Percentiles rank a stretch among this genome's conserved stretches.
These are phyloP conservation scores for Leishmania martiniquensis DNA, from an alignment of 208 protist genomes.

Conservation along the genomic window DNA sequence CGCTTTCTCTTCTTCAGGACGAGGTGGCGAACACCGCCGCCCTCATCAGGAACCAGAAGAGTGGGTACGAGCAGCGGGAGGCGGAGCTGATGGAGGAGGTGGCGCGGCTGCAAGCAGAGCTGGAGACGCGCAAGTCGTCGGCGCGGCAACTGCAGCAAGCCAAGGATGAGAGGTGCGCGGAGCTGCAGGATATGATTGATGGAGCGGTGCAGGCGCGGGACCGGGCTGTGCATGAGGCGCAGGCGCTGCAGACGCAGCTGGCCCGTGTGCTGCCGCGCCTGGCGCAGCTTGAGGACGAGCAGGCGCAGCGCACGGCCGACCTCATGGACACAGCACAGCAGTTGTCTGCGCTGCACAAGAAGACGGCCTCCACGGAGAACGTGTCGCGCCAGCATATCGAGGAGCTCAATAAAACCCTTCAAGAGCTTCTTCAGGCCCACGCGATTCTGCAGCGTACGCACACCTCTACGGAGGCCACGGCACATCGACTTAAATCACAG, in stretches of 20 bases:
- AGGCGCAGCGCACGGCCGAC: constrained; percentile 48
- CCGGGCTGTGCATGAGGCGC: constrained; percentile 35
- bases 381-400: constrained; percentile 55
- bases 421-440: constrained; percentile 46
- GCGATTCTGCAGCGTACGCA: constrained; percentile 43
- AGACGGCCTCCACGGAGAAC: constrained; percentile 41
- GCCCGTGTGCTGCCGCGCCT: constrained; percentile 53
- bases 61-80: constrained; percentile 37
- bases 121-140: constrained; percentile 31
- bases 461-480: constrained; percentile 35
- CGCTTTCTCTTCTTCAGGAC: constrained; percentile 36
- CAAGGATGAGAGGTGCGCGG: constrained; percentile 25
- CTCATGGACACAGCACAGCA: constrained; percentile 68
- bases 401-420: constrained; percentile 41
- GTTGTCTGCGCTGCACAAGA: constrained; percentile 48
- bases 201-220: constrained; percentile 28
- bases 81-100: constrained; percentile 45
- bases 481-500: constrained; percentile 44
- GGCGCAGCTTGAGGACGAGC: constrained; percentile 57
- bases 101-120: constrained; percentile 34
- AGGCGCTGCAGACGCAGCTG: constrained; percentile 44
- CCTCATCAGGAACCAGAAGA: constrained; percentile 48
- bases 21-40: constrained; percentile 33
- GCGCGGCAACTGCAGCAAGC: constrained; percentile 31
- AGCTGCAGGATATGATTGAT: constrained; percentile 30